Evolutionary conservation across 169 alveolate species (phyloP).

Genomic region (Babesia ovis): DNA sequence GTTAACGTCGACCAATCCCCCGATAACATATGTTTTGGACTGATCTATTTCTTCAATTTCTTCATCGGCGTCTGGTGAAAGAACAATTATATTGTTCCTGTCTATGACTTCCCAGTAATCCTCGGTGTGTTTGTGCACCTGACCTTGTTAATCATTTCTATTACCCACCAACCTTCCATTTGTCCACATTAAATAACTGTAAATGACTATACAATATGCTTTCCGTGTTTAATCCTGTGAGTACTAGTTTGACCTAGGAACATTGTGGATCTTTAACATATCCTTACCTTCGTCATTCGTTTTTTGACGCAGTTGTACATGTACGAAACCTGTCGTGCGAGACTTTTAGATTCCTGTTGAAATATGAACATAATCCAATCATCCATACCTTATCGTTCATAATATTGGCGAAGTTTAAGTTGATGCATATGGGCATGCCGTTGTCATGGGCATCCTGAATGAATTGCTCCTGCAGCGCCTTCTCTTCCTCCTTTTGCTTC

Average conservation of each 20-base stretch:
- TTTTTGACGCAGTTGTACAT: slow-evolving; percentile 50
- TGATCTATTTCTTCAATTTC: slow-evolving; percentile 37
- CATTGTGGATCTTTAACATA: too few relatives aligned
- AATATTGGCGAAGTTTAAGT: slow-evolving; percentile 44
- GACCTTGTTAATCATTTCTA: neutral
- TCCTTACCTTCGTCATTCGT: slow-evolving; percentile 39
- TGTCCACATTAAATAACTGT: slow-evolving; percentile 33
- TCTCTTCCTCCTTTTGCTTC: slow-evolving; percentile 2
- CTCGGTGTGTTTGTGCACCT: slow-evolving; percentile 46
- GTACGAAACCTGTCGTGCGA: slow-evolving; percentile 58
- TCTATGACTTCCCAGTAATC: slow-evolving; percentile 61
- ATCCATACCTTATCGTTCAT: slow-evolving; percentile 40
- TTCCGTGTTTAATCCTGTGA: slow-evolving; percentile 36
- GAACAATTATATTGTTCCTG: slow-evolving; percentile 37
- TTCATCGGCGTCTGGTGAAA: slow-evolving; percentile 64
- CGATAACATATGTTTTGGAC: slow-evolving; percentile 58
- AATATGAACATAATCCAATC: neutral
- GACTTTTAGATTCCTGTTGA: slow-evolving; percentile 51
- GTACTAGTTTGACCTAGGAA: slow-evolving; percentile 32
- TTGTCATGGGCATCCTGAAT: slow-evolving; percentile 40
- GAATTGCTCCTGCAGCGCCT: neutral
- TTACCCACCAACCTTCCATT: slow-evolving; percentile 54
- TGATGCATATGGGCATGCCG: slow-evolving; percentile 63
- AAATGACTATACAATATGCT: slow-evolving; percentile 18
- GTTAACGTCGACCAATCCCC: slow-evolving; percentile 66